Conservation (phyloP, 208 protist genomes). For the Vickermania spadyakhi region DNA sequence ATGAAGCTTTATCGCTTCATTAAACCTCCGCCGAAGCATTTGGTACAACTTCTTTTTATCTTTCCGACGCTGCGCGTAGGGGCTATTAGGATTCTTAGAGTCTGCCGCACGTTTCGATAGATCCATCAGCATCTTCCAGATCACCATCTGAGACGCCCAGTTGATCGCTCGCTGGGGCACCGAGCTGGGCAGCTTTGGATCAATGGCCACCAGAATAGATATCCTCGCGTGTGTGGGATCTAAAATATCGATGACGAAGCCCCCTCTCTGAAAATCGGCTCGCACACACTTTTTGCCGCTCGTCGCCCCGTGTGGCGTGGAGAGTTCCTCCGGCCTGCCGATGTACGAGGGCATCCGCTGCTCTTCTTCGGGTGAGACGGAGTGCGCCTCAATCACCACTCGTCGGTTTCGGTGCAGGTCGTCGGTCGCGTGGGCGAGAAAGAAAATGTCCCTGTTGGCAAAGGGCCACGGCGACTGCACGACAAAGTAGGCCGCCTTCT, state of each 20-base stretch:
- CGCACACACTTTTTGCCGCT: constrained; percentile 14
- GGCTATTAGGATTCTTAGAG: constrained; percentile 19
- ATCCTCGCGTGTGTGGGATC: constrained; percentile 19
- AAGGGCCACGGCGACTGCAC: constrained; percentile 41
- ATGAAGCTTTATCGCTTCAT: constrained; percentile 17
- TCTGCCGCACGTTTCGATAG: constrained; percentile 17
- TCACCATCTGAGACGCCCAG: constrained; percentile 40
- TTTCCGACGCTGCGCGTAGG: constrained; percentile 35
- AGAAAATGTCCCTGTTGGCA: constrained; percentile 36
- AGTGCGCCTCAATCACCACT: constrained; percentile 31
- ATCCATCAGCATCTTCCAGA: constrained; percentile 27
- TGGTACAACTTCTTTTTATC: constrained; percentile 34
- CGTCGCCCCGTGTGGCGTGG: no score
- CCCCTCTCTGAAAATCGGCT: constrained; percentile 30
- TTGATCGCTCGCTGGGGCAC: constrained; percentile 41
- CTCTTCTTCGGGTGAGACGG: constrained; percentile 17
- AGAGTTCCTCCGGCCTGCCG: constrained; percentile 9
- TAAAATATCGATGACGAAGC: constrained; percentile 36
- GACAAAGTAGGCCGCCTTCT: constrained; percentile 37
- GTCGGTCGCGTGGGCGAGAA: constrained; percentile 41
- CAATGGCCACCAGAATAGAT: constrained; percentile 43
- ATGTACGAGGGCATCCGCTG: constrained; percentile 10
- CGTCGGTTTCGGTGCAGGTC: constrained; percentile 31
- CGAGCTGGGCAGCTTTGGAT: constrained; percentile 33
- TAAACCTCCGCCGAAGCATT: constrained; percentile 30